phyloP scores from a whole-genome alignment of 208 protist species.

The Trichomonas vaginalis region DNA sequence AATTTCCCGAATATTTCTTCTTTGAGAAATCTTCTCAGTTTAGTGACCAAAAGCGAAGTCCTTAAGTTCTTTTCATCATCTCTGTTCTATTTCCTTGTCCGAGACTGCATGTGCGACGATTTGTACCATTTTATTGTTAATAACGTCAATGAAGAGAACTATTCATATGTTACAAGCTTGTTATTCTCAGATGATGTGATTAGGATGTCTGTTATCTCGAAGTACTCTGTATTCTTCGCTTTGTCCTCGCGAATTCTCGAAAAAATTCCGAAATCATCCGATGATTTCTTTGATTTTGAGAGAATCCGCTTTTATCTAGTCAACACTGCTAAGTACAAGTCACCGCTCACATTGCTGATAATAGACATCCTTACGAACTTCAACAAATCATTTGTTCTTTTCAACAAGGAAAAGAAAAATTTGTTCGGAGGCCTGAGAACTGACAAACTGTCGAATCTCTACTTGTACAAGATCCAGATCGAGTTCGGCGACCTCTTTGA shows the following conservation, averaged over 20 bases:
- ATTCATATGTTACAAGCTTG: neutral
- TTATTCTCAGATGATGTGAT: neutral
- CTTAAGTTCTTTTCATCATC: neutral
- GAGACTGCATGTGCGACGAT: neutral
- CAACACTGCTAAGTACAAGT: neutral
- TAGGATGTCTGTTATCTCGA: neutral
- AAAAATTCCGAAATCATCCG: neutral
- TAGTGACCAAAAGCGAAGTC: neutral
- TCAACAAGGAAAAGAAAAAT: neutral
- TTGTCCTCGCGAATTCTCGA: neutral
- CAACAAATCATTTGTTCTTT: neutral
- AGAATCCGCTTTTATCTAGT: neutral
- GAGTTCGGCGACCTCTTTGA: neutral
- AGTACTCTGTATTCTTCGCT: neutral
- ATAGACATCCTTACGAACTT: neutral
- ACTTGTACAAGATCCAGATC: neutral
- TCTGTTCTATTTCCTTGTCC: neutral
- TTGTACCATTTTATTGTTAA: neutral
- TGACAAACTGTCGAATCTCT: neutral
- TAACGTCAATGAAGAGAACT: neutral
- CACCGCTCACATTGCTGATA: neutral
- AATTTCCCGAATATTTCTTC: neutral
- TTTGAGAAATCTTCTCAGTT: neutral
- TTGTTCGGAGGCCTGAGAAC: neutral
- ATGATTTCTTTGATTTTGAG: neutral